A percentile compares a stretch with the other conserved stretches of the same genome.
phyloP scores from a whole-genome alignment of 1,284 basidiomycete species.

The Rhodotorula glutinis region DNA sequence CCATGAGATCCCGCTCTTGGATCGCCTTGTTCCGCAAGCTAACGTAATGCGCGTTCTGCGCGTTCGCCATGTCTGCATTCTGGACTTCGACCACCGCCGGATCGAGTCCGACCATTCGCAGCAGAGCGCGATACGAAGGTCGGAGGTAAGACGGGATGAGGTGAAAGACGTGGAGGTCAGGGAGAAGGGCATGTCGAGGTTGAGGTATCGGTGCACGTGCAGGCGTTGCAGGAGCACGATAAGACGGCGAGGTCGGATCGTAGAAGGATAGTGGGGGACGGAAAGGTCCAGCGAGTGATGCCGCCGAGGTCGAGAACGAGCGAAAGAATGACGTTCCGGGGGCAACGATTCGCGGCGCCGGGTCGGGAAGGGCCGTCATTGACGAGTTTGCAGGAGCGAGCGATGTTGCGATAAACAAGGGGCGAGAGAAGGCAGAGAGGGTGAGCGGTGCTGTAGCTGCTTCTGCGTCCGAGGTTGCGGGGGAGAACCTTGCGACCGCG shows the following conservation, averaged over 20 bases:
- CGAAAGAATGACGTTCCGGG: background rate
- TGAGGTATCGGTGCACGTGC: background rate
- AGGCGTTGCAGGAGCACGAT: background rate
- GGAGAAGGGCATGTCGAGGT: background rate
- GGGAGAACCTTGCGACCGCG: background rate
- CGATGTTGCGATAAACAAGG: background rate
- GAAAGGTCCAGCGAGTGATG: background rate
- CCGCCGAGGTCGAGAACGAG: background rate
- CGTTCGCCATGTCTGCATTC: constrained; percentile 57
- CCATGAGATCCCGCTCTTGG: constrained; percentile 66
- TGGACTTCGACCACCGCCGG: constrained; percentile 40
- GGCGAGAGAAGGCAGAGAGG: background rate
- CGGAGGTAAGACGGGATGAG: constrained; percentile 25
- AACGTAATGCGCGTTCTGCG: constrained; percentile 61
- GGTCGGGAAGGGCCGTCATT: background rate
- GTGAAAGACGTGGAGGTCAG: constrained; percentile 22
- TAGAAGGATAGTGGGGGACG: constrained; percentile 5
- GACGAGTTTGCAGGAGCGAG: background rate
- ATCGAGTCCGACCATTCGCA: constrained; percentile 9
- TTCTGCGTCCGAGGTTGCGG: background rate
- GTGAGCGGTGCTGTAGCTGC: background rate
- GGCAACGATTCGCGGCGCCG: background rate
- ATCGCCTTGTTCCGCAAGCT: constrained; percentile 68
- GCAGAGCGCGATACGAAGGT: constrained; percentile 16
- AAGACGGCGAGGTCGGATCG: constrained; percentile 3